Evolutionary conservation across 495 filamentous ascomycete species (phyloP).

Genomic region (Xylaria telfairii): DNA sequence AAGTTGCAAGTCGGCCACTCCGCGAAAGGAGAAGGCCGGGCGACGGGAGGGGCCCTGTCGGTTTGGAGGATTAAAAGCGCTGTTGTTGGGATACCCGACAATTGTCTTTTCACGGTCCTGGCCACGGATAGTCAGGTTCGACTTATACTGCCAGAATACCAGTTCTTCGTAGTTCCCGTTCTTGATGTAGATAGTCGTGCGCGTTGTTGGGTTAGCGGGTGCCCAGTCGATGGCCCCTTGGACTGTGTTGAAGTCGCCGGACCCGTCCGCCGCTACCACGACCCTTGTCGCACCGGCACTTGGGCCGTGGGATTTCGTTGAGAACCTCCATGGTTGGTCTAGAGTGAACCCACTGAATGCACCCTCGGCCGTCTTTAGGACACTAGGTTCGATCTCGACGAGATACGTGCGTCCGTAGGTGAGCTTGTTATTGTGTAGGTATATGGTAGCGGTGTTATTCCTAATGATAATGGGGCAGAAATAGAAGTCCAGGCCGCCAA

Average conservation of each 20-base stretch:
- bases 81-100: constrained; percentile 33
- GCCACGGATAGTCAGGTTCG: constrained; percentile 26
- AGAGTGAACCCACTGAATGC: constrained; percentile 27
- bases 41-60: constrained; percentile 30
- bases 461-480: constrained; percentile 30
- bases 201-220: constrained; percentile 18
- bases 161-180: constrained; percentile 32
- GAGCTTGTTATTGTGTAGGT: constrained; percentile 30
- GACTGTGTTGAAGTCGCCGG: constrained; percentile 30
- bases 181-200: constrained; percentile 22
- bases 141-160: constrained; percentile 31
- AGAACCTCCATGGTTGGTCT: constrained; percentile 26
- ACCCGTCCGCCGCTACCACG: constrained; percentile 26
- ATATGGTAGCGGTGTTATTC: constrained; percentile 28
- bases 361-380: constrained; percentile 9
- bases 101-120: constrained; percentile 22
- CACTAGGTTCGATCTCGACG: constrained; percentile 26
- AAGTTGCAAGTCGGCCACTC: constrained; percentile 28
- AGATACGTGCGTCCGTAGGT: constrained; percentile 26
- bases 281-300: constrained; percentile 14
- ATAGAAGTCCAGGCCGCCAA: constrained; percentile 32
- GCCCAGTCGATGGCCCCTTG: constrained; percentile 33
- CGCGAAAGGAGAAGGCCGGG: constrained; percentile 28
- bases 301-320: constrained; percentile 25
- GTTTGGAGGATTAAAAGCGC: constrained; percentile 32